A percentile compares a stretch with the other conserved stretches of the same genome.
Evolutionary conservation across 139 green algal genomes (phyloP).

Genomic region (Chlamydomonas incerta): DNA sequence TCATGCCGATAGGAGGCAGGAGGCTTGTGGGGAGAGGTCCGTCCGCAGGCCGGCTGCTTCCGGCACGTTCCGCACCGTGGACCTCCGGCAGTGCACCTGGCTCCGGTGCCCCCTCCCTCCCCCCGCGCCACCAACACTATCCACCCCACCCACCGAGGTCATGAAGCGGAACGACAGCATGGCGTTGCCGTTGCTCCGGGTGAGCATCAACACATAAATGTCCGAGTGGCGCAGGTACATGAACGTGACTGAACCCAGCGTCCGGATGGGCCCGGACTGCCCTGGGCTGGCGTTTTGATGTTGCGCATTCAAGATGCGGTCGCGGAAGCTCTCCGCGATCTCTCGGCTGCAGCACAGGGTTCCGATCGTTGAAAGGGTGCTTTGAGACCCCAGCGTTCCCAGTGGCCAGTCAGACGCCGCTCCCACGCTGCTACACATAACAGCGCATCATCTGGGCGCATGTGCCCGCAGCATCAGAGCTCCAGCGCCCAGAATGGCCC

Average conservation of each 20-base stretch:
- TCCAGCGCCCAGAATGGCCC: too few species aligned
- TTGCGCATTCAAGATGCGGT: constrained; percentile 88
- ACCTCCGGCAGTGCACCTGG: too few species aligned
- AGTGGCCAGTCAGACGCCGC: too few species aligned
- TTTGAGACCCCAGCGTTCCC: neutral
- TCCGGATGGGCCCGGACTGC: constrained; percentile 75
- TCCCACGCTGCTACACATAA: neutral
- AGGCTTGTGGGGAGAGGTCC: too few species aligned
- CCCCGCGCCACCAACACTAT: too few species aligned
- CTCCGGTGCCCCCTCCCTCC: too few species aligned
- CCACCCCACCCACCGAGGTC: constrained; percentile 67
- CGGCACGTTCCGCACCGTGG: too few species aligned
- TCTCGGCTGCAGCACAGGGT: constrained; percentile 67
- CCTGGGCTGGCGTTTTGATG: neutral
- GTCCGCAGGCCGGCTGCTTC: too few species aligned
- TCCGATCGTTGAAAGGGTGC: neutral
- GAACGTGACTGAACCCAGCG: constrained; percentile 85
- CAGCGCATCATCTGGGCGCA: too few species aligned
- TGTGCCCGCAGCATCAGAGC: neutral
- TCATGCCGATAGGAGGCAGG: too few species aligned
- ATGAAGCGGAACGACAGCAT: constrained; percentile 95
- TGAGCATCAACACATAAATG: constrained; percentile 95
- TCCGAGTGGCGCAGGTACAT: constrained; percentile 90
- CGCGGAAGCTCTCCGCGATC: constrained; percentile 90
- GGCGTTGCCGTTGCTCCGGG: constrained; percentile 91